Base-by-base conservation (phyloP, 345 rosid species). In the Eucalyptus curtisii region DNA sequence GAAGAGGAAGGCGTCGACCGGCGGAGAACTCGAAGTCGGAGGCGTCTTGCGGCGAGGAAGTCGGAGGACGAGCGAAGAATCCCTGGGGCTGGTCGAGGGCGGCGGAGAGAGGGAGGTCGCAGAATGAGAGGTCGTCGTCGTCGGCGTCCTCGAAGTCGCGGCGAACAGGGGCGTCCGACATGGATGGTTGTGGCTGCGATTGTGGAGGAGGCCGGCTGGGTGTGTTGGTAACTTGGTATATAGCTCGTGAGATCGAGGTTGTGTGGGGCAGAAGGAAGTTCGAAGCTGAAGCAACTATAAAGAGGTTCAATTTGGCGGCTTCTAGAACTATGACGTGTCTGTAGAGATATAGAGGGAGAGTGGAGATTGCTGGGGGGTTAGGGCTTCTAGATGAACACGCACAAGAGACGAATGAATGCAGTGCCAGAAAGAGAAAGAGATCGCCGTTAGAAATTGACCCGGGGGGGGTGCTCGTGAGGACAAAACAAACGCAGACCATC, bases 91-190 rank as follows among this genome's bases (percentile, higher is more conserved):
- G 87, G 42, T 86, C 16, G 42, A 64, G 90, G 88, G 89, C 71
- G 76, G 88, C 71, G 86, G 86, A n/a, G 40, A 59, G 44, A 7
- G 87, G 50, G 86, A 91, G 92, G 87, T 90, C 90, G 55, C 87
- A 88, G 33, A 91, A 76, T 20, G 93, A 91, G 47, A 91, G 88
- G 8, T 89, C 45, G 88, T 91, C 92, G n/a, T 87, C 91, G 49
- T 88, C 64, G 44, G 44, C 66, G 59, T 88, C 89, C 30, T 31
- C 49, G 31, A 49, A 10, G 31, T 31, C 37, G 33, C 30, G 49
- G 87, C 6, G 40, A 49, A 49, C 86, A 6, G 24, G 84, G 9
- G 57, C 25, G 16, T 48, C 40, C 79, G 25, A 45, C 87, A 59
- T 71, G 45, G 48, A 15, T 61, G 61, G 61, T 33, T 15, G 20